These are phyloP conservation scores for Scortechinia acanthostroma DNA, from an alignment of 2,329 filamentous ascomycete species.

Conservation along the genomic window DNA sequence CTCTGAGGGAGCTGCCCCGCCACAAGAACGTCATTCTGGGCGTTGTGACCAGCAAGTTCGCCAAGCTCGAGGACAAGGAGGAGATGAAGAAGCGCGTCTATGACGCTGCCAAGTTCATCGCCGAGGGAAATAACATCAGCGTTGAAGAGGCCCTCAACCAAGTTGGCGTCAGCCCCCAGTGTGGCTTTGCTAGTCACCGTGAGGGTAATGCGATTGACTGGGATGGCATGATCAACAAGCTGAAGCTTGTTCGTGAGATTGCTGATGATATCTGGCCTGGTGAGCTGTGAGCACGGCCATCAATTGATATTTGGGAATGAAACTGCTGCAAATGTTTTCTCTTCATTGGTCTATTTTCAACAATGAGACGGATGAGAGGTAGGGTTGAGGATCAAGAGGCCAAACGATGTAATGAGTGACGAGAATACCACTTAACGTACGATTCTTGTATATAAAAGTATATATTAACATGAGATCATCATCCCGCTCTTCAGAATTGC, in stretches of 20 bases:
- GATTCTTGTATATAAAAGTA: no score
- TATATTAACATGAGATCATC: no score
- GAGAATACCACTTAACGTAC: no score
- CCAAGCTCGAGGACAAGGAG: slow-evolving; percentile 40
- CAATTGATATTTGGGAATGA: no score
- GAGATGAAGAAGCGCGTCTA: slow-evolving; percentile 21
- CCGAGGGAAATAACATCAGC: slow-evolving; percentile 13
- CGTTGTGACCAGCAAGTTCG: slow-evolving; percentile 46
- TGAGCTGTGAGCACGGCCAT: neutral
- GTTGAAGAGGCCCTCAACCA: slow-evolving; percentile 18
- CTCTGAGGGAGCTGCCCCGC: slow-evolving; percentile 41
- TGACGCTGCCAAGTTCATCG: slow-evolving; percentile 17
- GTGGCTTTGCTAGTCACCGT: slow-evolving; percentile 19
- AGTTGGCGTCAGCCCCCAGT: slow-evolving; percentile 31
- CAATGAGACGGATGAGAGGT: no score
- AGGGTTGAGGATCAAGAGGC: no score
- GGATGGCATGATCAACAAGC: slow-evolving; percentile 1
- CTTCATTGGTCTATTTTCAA: no score
- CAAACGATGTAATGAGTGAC: no score
- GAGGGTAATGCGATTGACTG: slow-evolving; percentile 2
- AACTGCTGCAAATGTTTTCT: no score
- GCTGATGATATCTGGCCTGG: slow-evolving; percentile 2
- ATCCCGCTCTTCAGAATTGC: no score
- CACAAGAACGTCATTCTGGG: slow-evolving; percentile 47
- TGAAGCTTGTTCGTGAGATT: slow-evolving; percentile 1